A percentile compares a stretch with the other conserved stretches of the same genome.
phyloP scores from a whole-genome alignment of 371 early-diverging fungal species.

The Mucor plumbeus region DNA sequence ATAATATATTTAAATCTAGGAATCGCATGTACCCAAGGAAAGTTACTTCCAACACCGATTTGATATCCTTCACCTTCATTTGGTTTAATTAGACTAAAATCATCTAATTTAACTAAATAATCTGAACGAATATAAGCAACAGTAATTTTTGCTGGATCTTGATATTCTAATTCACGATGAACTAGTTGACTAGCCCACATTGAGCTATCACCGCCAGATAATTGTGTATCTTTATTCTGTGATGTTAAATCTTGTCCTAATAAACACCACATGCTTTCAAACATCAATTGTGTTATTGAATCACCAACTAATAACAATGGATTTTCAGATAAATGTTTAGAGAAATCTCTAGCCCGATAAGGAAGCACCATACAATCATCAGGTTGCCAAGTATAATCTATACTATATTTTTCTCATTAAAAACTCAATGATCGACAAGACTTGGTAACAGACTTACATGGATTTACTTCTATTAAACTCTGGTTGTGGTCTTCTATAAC shows the following conservation, averaged over 20 bases:
- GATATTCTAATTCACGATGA: conserved; percentile 16
- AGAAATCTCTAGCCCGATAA: conserved; percentile 30
- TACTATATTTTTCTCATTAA: conserved; percentile 20
- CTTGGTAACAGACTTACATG: conserved; percentile 28
- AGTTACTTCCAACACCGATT: conserved; percentile 43
- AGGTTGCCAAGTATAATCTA: conserved; percentile 44
- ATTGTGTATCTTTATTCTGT: conserved; percentile 17
- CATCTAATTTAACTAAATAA: conserved; percentile 48
- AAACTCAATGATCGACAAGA: background rate
- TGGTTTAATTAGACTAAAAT: conserved; percentile 40
- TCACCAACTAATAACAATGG: conserved; percentile 47
- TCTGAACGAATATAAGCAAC: conserved; percentile 50
- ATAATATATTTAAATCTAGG: conserved; percentile 42
- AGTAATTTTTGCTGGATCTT: conserved; percentile 8
- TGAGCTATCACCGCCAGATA: conserved; percentile 33
- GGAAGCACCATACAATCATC: conserved; percentile 30
- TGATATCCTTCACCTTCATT: conserved; percentile 38
- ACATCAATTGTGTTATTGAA: conserved; percentile 49
- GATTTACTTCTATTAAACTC: conserved; percentile 39
- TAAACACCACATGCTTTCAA: conserved; percentile 41
- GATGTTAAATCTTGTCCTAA: conserved; percentile 30
- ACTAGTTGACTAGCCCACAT: conserved; percentile 39
- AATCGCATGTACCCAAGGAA: conserved; percentile 45
- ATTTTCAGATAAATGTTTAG: conserved; percentile 38
- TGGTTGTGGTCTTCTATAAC: conserved; percentile 34